Base-by-base conservation (phyloP, 1,284 basidiomycete genomes). In the Uromyces viciae-fabae region DNA sequence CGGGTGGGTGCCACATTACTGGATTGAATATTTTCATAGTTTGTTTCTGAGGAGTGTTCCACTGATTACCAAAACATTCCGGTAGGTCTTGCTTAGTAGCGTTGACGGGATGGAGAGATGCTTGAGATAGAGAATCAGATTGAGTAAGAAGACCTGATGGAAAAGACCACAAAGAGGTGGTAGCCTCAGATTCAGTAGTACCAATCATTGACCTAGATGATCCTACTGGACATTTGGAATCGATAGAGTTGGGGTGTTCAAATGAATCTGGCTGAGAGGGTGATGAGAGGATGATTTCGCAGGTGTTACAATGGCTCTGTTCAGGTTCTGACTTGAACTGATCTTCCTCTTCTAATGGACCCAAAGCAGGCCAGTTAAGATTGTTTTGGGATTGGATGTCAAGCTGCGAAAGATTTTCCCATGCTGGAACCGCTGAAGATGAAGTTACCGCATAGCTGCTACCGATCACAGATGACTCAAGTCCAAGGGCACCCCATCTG, bases 331-430 rank as follows among this genome's bases (percentile, higher is more conserved):
- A 28, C n/a, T 73, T 73, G 22, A 56, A 54, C 19, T 73, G 71
- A 36, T 73, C 71, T 22, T 73, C 71, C 52, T 73, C 71, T 40
- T 73, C 71, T 19, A 73, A 58, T 2, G 49, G 52, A 73, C 71
- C 71, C 71, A 73, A 73, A 52, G 31, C 52, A 19, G 46, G 28
- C 71, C 71, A 73, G 49, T 49, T n/a, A 36, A 52, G 49, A 7
- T 36, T 46, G n/a, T 40, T 73, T 2, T 17, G 33, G 7, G 71
- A 28, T 17, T 25, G 43, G 56, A 8, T n/a, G 36, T 73, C 33
- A 73, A 36, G 40, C 28, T 22, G 52, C 1, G 52, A n/a, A 58
- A 40, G 52, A 15, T 43, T 73, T 22, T 73, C 52, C 71, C 71
- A 73, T n/a, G 31, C 40, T 17, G 49, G 52, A 15, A n/a, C 52